phyloP scores from a whole-genome alignment of 2,329 filamentous ascomycete genomes.

The Exophiala sideris region DNA sequence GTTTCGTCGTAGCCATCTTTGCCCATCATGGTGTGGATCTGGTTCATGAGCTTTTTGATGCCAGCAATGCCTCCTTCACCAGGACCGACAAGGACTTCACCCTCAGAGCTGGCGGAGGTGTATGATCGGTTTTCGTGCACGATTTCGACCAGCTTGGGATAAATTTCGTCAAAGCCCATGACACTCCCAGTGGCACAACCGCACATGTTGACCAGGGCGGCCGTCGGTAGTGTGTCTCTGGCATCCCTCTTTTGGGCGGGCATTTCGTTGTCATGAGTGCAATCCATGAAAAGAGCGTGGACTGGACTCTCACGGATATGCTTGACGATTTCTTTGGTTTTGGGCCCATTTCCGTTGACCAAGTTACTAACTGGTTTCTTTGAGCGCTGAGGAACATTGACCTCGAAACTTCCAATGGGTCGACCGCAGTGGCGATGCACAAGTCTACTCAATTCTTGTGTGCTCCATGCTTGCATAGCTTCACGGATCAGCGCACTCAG shows the following conservation, averaged over 20 bases:
- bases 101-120: constrained; percentile 68
- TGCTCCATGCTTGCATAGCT: constrained; percentile 98
- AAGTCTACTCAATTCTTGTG: constrained; percentile 83
- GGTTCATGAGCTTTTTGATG: constrained; percentile 88
- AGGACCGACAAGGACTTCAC: constrained; percentile 60
- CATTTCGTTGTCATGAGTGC: constrained; percentile 96
- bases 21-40: constrained; percentile 93
- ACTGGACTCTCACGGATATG: constrained; percentile 84
- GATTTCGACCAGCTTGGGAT: constrained; percentile 87
- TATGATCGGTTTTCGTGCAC: constrained; percentile 86
- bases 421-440: constrained; percentile 91
- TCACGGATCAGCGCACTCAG: constrained; percentile 90
- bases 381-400: constrained; percentile 56
- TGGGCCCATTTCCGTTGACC: constrained; percentile 29
- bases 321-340: constrained; percentile 62
- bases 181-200: constrained; percentile 91
- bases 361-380: constrained; percentile 28
- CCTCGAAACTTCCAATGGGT: constrained; percentile 94
- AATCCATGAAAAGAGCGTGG: constrained; percentile 97
- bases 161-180: constrained; percentile 97
- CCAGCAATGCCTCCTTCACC: constrained; percentile 82
- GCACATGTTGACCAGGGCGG: constrained; percentile 93
- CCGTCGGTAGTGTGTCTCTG: constrained; percentile 88
- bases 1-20: constrained; percentile 92
- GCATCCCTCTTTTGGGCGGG: constrained; percentile 94